Evolutionary conservation across 2,329 filamentous ascomycete species (phyloP), one percentile per base, ranked within the genome.

Genomic region (Exophiala xenobiotica): DNA sequence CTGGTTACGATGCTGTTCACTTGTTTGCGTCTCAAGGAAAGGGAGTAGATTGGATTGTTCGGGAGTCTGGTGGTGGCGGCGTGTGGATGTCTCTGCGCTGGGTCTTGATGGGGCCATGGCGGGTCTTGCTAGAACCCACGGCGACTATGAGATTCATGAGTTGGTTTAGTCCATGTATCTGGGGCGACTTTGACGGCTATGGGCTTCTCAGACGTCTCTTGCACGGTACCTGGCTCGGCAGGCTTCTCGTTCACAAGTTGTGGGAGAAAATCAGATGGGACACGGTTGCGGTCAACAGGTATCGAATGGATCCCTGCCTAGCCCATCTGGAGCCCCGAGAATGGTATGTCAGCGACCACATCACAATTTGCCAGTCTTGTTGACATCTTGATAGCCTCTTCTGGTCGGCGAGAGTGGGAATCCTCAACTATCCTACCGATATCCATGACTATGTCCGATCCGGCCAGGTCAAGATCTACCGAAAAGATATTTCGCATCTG

Each of bases 31-130:
- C 73, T 0, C 66, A 73, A 0, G 79, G 79, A 2, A 26, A 43
- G 2, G 72, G 77, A 35, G 81, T 83, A 6, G 73, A 79, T 47
- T 76, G 80, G 72, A 67, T 85, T 5, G 78, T 86, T 50, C 74
- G 81, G 38, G 68, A 74, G 9, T 74, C 68, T 14, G 80, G 80
- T 3, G 74, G 77, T 26, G 80, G 80, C 63, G 80, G 83, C 0
- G 70, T 74, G 0, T 86, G 75, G 74, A 76, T 86, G 66, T 67
- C 78, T 0, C 79, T 79, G 1, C 68, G 78, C 1, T 81, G 80
- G 49, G 82, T 88, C 9, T 87, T 12, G 84, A 83, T 64, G 77
- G 76, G 52, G 82, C 80, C 77, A 70, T 88, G 0, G 86, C 89
- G 67, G 81, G 84, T 61, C 75, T 89, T n/a, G 3, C 77, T 85